phyloP scores from a whole-genome alignment of 106 monocot species.

The Posidonia australis region DNA sequence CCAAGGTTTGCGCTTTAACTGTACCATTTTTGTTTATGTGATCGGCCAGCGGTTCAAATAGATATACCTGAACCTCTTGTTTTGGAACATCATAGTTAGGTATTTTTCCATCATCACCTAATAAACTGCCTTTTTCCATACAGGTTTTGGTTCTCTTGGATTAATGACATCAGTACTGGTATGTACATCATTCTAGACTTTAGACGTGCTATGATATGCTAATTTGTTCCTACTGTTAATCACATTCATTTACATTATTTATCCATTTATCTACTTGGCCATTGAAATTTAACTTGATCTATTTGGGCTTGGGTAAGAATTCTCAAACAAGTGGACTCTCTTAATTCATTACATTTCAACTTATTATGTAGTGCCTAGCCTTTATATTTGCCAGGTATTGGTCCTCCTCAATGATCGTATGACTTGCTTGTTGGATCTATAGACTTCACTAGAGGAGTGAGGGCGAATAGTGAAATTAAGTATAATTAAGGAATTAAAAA shows the following conservation, averaged over 20 bases:
- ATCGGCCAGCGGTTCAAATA: background rate
- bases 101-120: constrained; percentile 1
- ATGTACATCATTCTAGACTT: background rate
- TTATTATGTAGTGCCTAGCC: no score
- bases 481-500: no score
- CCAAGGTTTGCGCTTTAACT: constrained; percentile 45
- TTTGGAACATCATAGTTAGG: background rate
- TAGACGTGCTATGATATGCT: background rate
- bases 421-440: no score
- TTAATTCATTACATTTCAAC: no score
- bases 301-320: no score
- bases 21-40: background rate
- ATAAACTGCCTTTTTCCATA: background rate
- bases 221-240: background rate
- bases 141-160: constrained; percentile 96
- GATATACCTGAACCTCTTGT: background rate
- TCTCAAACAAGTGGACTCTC: no score
- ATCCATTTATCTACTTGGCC: no score
- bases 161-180: constrained; percentile 97
- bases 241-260: background rate
- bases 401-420: no score
- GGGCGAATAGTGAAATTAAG: no score
- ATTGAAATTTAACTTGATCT: no score
- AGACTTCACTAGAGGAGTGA: no score
- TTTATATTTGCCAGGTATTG: no score